Percentiles rank a stretch among this genome's conserved stretches.
Conservation (phyloP, 495 filamentous ascomycete genomes). For the Penicillium alfredii region DNA sequence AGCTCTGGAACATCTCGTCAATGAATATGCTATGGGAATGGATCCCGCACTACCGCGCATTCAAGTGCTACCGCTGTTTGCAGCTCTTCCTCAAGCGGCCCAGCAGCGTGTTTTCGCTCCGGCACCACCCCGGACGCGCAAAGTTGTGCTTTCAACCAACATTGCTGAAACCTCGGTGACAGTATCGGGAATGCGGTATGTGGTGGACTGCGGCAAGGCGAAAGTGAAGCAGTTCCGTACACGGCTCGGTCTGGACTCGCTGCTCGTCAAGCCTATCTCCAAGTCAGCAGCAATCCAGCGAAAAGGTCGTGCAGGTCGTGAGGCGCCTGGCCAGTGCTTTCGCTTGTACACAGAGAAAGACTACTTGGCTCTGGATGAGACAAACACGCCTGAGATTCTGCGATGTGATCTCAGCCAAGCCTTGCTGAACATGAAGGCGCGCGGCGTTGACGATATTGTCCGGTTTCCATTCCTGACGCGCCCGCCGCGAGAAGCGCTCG, state of each 20-base stretch:
- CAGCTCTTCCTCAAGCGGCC: constrained; percentile 64
- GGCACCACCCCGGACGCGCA: constrained; percentile 68
- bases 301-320: constrained; percentile 86
- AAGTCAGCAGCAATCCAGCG: constrained; percentile 90
- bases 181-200: constrained; percentile 83
- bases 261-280: constrained; percentile 86
- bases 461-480: constrained; percentile 81
- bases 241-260: constrained; percentile 79
- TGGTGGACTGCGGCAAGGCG: constrained; percentile 89
- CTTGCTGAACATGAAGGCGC: constrained; percentile 89
- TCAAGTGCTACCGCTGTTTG: constrained; percentile 64
- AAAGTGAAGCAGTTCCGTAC: constrained; percentile 91
- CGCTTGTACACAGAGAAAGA: constrained; percentile 81
- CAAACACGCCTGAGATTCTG: constrained; percentile 82
- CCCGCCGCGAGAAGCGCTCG: constrained; percentile 68
- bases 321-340: constrained; percentile 84
- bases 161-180: constrained; percentile 98
- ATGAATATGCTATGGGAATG: constrained; percentile 68
- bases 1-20: constrained; percentile 67
- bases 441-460: constrained; percentile 76
- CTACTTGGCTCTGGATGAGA: constrained; percentile 62
- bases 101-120: constrained; percentile 84
- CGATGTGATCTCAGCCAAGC: constrained; percentile 80
- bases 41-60: constrained; percentile 70
- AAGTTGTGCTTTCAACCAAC: constrained; percentile 89